Evolutionary conservation across 2,329 filamentous ascomycete genomes (phyloP), one percentile per base, ranked within the genome.

Genomic region (Curvularia spicifera): DNA sequence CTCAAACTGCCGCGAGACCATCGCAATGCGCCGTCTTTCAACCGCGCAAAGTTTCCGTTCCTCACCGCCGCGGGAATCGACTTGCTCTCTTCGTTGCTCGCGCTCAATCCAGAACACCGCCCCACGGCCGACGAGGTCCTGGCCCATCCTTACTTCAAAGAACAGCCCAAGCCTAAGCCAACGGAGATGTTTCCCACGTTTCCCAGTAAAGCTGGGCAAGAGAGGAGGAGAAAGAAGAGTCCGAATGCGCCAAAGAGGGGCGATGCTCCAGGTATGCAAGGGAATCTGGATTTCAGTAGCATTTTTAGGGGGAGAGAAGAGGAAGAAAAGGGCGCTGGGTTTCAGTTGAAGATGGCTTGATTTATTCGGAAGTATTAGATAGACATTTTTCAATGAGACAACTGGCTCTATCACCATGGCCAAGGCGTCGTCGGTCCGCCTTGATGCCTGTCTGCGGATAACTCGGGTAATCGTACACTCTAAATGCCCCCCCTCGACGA

Each of bases 141-240:
- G 35, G 80, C 83, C 47, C 91, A 97, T 76, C 82, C 87, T 35
- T 99, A 96, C 76, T 99, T 99, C 77, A 82, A 77, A 18, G 93
- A 98, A 78, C 90, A 96, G 67, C 95, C 95, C 0, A 90, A 90
- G 60, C 91, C 93, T 1, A 98, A 98, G 79, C 88, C 89, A 7
- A 90, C 91, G 73, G 90, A 89, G 69, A 89, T 99, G 88, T 98
- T 99, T 73, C 95, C 95, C 2, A 98, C 95, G 0, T 99, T 98
- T 75, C 95, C 95, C 0, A 95, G 91, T 69, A 97, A 96, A 77
- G 95, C 95, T 0, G 92, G 93, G 1, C 90, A 95, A 81, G 95
- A 99, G 81, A 89, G 88, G 71, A 82, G 93, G 67, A 82, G 91
- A 63, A 82, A 86, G 37, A 82, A 85, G 59, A 93, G 89, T 63